Evolutionary conservation across 1,139 yeast species (phyloP).

Genomic region (Scheffersomyces stambukii): DNA sequence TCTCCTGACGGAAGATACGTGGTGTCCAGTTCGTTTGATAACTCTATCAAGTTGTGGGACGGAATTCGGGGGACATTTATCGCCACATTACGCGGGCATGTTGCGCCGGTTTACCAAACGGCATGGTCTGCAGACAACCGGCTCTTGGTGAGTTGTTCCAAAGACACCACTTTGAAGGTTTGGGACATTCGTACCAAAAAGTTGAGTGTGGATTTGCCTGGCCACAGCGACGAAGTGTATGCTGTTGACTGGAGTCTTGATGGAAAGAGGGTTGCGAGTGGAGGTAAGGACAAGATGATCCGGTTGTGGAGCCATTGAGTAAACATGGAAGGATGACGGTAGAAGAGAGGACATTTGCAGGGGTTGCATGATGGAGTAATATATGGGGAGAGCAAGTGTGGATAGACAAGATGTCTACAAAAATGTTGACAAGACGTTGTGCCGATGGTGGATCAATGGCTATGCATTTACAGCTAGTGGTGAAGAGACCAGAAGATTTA

Average conservation of each 20-base stretch:
- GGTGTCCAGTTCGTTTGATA: conserved; percentile 93
- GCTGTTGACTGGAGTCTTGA: conserved; percentile 99
- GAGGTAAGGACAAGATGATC: conserved; percentile 94
- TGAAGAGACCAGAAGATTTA: too few species aligned
- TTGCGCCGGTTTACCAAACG: conserved; percentile 97
- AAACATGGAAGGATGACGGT: too few species aligned
- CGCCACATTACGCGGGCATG: conserved; percentile 93
- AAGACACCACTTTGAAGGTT: conserved; percentile 93
- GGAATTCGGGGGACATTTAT: conserved; percentile 88
- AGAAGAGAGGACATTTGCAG: too few species aligned
- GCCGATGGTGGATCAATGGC: too few species aligned
- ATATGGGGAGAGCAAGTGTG: too few species aligned
- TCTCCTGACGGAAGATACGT: conserved; percentile 93
- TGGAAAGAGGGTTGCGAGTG: conserved; percentile 89
- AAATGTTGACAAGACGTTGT: too few species aligned
- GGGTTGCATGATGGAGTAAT: too few species aligned
- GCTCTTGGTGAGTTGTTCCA: conserved; percentile 85
- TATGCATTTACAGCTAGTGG: too few species aligned
- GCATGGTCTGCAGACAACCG: conserved; percentile 98
- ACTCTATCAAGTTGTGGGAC: conserved; percentile 93
- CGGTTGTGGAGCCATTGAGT: conserved; percentile 91
- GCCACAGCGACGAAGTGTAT: conserved; percentile 91
- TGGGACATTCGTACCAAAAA: conserved; percentile 93
- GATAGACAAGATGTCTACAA: too few species aligned
- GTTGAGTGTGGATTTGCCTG: conserved; percentile 85